phyloP scores from a whole-genome alignment of 2,329 filamentous ascomycete genomes.

The Hypoxylon sp. region DNA sequence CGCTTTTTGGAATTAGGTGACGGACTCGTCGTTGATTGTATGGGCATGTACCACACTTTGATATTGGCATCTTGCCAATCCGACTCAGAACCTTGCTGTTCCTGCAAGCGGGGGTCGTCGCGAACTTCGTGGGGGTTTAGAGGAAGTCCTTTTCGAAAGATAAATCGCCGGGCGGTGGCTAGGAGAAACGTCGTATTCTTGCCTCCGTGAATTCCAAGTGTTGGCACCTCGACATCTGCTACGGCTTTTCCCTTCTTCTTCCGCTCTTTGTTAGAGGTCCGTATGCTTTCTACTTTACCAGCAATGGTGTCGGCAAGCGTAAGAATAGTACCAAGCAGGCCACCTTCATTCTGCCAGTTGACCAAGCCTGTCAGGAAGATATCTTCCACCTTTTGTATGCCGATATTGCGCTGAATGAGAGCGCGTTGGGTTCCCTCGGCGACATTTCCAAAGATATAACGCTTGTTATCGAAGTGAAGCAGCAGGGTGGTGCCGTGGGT shows the following conservation, averaged over 20 bases:
- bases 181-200: constrained; percentile 82
- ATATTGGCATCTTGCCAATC: constrained; percentile 81
- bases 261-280: constrained; percentile 50
- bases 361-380: constrained; percentile 84
- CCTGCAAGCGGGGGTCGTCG: constrained; percentile 50
- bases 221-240: constrained; percentile 37
- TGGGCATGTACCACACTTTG: constrained; percentile 83
- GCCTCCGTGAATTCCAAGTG: constrained; percentile 77
- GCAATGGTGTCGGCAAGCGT: constrained; percentile 77
- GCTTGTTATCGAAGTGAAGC: constrained; percentile 80
- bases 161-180: constrained; percentile 83
- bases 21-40: constrained; percentile 49
- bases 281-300: constrained; percentile 53
- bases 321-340: constrained; percentile 84
- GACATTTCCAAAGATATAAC: constrained; percentile 86
- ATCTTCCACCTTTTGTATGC: constrained; percentile 72
- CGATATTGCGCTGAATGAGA: constrained; percentile 71
- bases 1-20: constrained; percentile 47
- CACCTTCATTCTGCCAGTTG: constrained; percentile 80
- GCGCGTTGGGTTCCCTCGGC: constrained; percentile 86
- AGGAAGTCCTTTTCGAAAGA: constrained; percentile 84
- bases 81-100: constrained; percentile 62
- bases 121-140: constrained; percentile 75
- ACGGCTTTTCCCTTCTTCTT: constrained; percentile 49
- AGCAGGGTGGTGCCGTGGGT: constrained; percentile 81